phyloP scores from a whole-genome alignment of 257 asterid genomes.

The Fraxinus pennsylvanica region DNA sequence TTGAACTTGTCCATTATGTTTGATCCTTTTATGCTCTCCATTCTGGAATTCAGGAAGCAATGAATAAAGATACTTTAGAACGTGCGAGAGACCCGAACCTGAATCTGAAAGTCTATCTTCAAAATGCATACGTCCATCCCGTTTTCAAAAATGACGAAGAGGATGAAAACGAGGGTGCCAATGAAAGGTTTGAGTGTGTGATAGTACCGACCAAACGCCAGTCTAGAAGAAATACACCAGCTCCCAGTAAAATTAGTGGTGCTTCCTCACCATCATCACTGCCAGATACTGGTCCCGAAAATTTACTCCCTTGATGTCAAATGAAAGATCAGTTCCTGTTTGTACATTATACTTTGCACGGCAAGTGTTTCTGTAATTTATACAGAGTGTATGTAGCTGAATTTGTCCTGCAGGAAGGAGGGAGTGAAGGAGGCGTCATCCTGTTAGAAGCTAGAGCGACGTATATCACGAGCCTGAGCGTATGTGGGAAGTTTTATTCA shows the following conservation, averaged over 20 bases:
- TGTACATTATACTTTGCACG: background rate
- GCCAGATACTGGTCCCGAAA: constrained; percentile 39
- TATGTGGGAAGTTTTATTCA: background rate
- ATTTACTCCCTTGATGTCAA: constrained; percentile 8
- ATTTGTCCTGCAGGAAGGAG: background rate
- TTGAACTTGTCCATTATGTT: background rate
- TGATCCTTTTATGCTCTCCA: background rate
- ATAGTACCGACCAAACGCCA: constrained; percentile 44
- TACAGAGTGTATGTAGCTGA: constrained; percentile 24
- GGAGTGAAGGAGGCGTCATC: background rate
- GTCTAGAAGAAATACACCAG: constrained; percentile 60
- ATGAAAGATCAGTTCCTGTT: background rate
- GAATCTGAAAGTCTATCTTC: constrained; percentile 45
- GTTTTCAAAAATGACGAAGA: constrained; percentile 47
- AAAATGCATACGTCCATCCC: constrained; percentile 59
- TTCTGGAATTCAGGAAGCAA: constrained; percentile 51
- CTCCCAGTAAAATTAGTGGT: constrained; percentile 51
- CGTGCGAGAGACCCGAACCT: constrained; percentile 56
- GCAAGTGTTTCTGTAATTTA: constrained; percentile 28
- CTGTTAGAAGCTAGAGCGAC: background rate
- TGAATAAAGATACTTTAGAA: constrained; percentile 66
- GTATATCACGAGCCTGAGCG: background rate
- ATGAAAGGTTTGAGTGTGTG: constrained; percentile 7
- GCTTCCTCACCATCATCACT: constrained; percentile 47
- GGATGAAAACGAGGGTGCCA: constrained; percentile 16